Conservation (phyloP, 345 rosid genomes). For the Lumnitzera racemosa region DNA sequence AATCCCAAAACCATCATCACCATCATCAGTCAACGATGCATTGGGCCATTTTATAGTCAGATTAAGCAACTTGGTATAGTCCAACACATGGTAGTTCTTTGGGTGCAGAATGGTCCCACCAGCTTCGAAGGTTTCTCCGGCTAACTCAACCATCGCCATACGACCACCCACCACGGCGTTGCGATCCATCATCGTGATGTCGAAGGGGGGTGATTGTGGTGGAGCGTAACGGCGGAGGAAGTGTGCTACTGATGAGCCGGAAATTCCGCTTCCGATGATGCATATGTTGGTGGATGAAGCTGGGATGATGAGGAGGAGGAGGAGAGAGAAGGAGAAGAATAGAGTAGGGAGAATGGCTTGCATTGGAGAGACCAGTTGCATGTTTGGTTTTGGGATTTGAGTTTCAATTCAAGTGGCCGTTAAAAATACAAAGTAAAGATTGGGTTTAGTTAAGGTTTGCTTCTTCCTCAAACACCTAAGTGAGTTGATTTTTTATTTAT, state of each 20-base stretch:
- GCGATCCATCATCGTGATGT: conserved; percentile 62
- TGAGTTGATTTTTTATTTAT: no score
- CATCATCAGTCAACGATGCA: conserved; percentile 20
- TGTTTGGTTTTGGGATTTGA: conserved; percentile 10
- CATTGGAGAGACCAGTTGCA: conserved; percentile 1
- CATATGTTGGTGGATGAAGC: conserved; percentile 38
- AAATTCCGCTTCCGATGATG: conserved; percentile 85
- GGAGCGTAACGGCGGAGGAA: conserved; percentile 62
- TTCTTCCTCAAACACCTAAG: no score
- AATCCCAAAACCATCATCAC: conserved; percentile 42
- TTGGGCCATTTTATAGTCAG: conserved; percentile 35
- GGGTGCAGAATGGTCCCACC: conserved; percentile 93
- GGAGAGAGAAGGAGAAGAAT: conserved; percentile 16
- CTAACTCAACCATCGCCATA: conserved; percentile 57
- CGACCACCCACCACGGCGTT: conserved; percentile 76
- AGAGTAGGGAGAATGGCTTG: neutral
- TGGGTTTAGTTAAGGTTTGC: no score
- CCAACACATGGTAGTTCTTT: conserved; percentile 64
- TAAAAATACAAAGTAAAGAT: no score
- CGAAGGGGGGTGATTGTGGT: conserved; percentile 10
- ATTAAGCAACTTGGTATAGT: conserved; percentile 43
- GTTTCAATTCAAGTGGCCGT: no score
- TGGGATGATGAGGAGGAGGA: conserved; percentile 11
- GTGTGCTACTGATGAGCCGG: conserved; percentile 84
- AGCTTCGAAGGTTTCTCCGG: conserved; percentile 73